Evolutionary conservation across 352 stramenopile species (phyloP).

Genomic region (Phytophthora palmivora): DNA sequence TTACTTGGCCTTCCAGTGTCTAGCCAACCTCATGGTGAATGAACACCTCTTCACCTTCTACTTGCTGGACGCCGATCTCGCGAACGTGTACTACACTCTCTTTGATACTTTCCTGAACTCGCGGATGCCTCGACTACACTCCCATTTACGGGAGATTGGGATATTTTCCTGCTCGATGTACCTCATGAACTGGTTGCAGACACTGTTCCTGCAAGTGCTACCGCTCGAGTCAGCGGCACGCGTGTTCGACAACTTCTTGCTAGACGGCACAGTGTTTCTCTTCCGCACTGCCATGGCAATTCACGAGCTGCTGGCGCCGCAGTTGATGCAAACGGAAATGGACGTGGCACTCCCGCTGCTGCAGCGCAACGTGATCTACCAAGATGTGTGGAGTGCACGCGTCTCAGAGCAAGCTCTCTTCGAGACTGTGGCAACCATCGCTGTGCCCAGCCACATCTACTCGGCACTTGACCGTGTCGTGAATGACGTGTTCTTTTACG

Average conservation of each 20-base stretch:
- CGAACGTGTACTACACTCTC: slow-evolving; percentile 81
- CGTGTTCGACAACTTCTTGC: slow-evolving; percentile 86
- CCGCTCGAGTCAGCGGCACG: slow-evolving; percentile 77
- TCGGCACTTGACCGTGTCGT: slow-evolving; percentile 76
- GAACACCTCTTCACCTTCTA: slow-evolving; percentile 92
- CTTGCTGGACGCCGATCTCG: slow-evolving; percentile 80
- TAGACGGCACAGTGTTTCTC: slow-evolving; percentile 87
- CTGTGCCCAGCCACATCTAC: slow-evolving; percentile 74
- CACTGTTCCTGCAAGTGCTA: slow-evolving; percentile 84
- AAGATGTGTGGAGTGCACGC: slow-evolving; percentile 60
- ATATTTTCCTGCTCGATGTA: slow-evolving; percentile 81
- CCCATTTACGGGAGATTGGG: slow-evolving; percentile 64
- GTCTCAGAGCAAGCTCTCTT: slow-evolving; percentile 83
- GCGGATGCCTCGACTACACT: slow-evolving; percentile 55
- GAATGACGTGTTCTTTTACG: slow-evolving; percentile 89
- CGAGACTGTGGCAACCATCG: slow-evolving; percentile 61
- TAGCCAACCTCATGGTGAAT: slow-evolving; percentile 89
- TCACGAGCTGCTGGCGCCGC: slow-evolving; percentile 65
- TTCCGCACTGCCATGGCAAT: slow-evolving; percentile 87
- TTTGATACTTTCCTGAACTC: slow-evolving; percentile 76
- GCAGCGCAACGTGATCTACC: slow-evolving; percentile 71
- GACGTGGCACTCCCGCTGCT: slow-evolving; percentile 79
- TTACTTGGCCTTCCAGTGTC: slow-evolving; percentile 85
- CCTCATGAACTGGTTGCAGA: slow-evolving; percentile 91
- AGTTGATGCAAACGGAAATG: slow-evolving; percentile 69